Conservation (phyloP, 2,329 filamentous ascomycete genomes). For the Acrocalymma vagum region DNA sequence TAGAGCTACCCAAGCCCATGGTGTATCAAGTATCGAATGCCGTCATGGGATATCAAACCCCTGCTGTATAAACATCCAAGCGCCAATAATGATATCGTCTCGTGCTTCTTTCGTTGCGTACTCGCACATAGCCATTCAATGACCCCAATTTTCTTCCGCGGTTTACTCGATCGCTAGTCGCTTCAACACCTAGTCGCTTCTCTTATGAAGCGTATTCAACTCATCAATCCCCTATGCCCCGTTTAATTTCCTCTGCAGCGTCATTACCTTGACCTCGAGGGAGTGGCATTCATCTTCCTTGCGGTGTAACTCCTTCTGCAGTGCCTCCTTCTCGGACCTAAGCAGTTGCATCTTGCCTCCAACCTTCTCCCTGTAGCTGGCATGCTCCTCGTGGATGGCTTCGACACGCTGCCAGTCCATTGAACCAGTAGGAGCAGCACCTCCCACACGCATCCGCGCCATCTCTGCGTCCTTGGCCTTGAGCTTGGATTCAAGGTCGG, state of each 20-base stretch:
- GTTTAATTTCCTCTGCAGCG: conserved; percentile 34
- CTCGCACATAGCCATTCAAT: conserved; percentile 14
- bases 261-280: conserved; percentile 47
- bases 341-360: conserved; percentile 47
- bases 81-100: no score
- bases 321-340: conserved; percentile 50
- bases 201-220: not conserved
- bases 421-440: conserved; percentile 7
- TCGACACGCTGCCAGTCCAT: conserved; percentile 47
- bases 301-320: conserved; percentile 48
- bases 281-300: conserved; percentile 50
- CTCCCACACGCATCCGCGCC: conserved; percentile 20
- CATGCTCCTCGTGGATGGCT: conserved; percentile 50
- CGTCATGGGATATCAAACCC: conserved; percentile 17
- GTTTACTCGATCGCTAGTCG: conserved; percentile 14
- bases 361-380: conserved; percentile 47
- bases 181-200: no score
- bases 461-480: conserved; percentile 41
- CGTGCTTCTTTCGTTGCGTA: no score
- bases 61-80: conserved; percentile 4
- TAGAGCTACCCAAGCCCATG: conserved; percentile 1
- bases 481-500: conserved; percentile 37
- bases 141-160: conserved; percentile 11
- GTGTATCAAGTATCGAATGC: conserved; percentile 8
- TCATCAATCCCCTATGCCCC: conserved; percentile 10